Evolutionary conservation across 202 grass and related monocot species (phyloP), one percentile per base, ranked within the genome.

Genomic region (Schoenoplectus triqueter): DNA sequence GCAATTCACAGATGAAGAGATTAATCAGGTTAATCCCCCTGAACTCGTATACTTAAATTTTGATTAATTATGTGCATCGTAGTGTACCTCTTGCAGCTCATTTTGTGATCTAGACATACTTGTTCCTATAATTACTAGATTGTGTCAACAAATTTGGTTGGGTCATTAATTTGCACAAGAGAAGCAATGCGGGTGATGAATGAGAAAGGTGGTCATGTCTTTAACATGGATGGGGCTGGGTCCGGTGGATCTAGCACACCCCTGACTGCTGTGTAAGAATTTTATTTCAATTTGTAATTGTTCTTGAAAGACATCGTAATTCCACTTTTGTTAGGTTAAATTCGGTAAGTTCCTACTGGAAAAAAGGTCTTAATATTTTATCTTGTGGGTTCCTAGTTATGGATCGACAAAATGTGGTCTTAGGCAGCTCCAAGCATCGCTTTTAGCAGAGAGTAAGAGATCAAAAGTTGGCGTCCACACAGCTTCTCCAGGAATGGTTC

Each of bases 241-340:
- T 99, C 96, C n/a, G 93, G 96, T 86, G 96, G 96, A 87, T 99
- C 96, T 85, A 99, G 96, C 78, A 99, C 96, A 63, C 96, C 96
- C 74, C 87, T 99, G 80, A 99, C 96, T 82, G 96, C 93, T 83
- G 96, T 99, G 96, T 99, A 88, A 91, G 96, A 49, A 84, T 22
- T 77, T 63, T 1, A 13, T 69, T 90, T 74, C 65, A 86, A 15
- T 87, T 14, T 64, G 59, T 69, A 80, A 57, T 57, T n/a, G 78
- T 69, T 46, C 64, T n/a, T 49, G 19, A 51, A 85, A 48, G 39
- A 46, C 44, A 1, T 86, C 4, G 2, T 9, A 73, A 4, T 76
- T 45, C 15, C 59, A 46, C 6, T 65, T 65, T 61, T 84, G 0
- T 71, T 71, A 5, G 6, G 41, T 14, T 82, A 10, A 64, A 68